phyloP scores from a whole-genome alignment of 2,329 filamentous ascomycete genomes.

The Neonectria hederae region DNA sequence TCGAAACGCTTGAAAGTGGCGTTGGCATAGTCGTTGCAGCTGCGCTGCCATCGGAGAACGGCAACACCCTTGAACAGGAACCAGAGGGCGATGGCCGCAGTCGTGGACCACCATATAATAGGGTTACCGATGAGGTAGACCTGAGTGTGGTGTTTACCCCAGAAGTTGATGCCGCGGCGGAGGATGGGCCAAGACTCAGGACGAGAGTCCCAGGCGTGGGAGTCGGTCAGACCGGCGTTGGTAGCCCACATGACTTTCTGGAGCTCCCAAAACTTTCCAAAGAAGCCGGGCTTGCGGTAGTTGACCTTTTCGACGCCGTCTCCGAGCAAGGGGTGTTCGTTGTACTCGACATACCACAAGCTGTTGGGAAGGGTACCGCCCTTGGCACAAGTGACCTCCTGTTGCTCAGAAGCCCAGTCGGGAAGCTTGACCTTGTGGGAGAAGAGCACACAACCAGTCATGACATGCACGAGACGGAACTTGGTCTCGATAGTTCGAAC shows the following conservation, averaged over 20 bases:
- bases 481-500: constrained; percentile 95
- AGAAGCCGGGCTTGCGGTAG: constrained; percentile 92
- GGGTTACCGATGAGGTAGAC: constrained; percentile 97
- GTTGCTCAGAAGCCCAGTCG: constrained; percentile 97
- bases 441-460: constrained; percentile 96
- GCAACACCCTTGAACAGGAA: constrained; percentile 86
- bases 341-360: constrained; percentile 95
- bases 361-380: constrained; percentile 95
- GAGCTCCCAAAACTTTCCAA: constrained; percentile 97
- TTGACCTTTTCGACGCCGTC: constrained; percentile 90
- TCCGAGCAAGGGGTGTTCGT: constrained; percentile 81
- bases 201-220: constrained; percentile 97
- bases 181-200: constrained; percentile 93
- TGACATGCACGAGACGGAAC: constrained; percentile 93
- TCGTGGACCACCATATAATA: constrained; percentile 92
- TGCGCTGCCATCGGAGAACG: constrained; percentile 92
- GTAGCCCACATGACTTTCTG: constrained; percentile 99
- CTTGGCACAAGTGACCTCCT: constrained; percentile 97
- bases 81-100: constrained; percentile 79
- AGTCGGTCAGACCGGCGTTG: constrained; percentile 94
- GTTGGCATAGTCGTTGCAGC: constrained; percentile 84
- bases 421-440: constrained; percentile 99
- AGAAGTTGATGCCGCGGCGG: constrained; percentile 97
- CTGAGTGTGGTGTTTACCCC: constrained; percentile 92
- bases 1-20: constrained; percentile 94